phyloP scores from a whole-genome alignment of 2,329 filamentous ascomycete genomes.

The Aspergillus ustus region DNA sequence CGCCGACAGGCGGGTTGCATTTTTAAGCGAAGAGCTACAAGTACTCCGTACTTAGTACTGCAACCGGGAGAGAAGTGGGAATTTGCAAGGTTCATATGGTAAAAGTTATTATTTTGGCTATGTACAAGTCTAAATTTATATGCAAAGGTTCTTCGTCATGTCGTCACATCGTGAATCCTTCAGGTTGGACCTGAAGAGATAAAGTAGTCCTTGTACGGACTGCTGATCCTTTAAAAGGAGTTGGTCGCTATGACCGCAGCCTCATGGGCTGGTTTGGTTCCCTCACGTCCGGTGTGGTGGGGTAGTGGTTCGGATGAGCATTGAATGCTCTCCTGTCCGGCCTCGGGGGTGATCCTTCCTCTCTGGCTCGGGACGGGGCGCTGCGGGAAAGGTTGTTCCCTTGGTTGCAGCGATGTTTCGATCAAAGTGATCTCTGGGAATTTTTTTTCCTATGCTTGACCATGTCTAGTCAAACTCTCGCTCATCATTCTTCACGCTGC shows the following conservation, averaged over 20 bases:
- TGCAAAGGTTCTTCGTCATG: constrained; percentile 1
- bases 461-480: not conserved
- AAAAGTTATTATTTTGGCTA: not conserved
- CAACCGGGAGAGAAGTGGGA: not conserved
- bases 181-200: not conserved
- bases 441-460: not conserved
- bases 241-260: not conserved
- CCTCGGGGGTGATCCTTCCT: not conserved
- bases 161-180: constrained; percentile 1
- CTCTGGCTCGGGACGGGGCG: not conserved
- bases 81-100: not conserved
- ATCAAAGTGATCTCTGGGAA: not conserved
- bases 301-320: not conserved
- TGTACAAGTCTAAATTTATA: constrained; percentile 8
- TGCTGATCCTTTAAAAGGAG: not conserved
- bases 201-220: not conserved
- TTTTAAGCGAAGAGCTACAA: not conserved
- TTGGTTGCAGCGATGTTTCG: not conserved
- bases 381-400: not conserved
- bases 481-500: constrained; percentile 28
- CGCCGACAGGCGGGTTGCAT: not conserved
- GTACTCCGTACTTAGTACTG: too few species aligned
- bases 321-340: not conserved
- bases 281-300: not conserved
- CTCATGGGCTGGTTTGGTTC: not conserved